Base-by-base conservation (phyloP, 306 rosid genomes). In the Quercus suber region DNA sequence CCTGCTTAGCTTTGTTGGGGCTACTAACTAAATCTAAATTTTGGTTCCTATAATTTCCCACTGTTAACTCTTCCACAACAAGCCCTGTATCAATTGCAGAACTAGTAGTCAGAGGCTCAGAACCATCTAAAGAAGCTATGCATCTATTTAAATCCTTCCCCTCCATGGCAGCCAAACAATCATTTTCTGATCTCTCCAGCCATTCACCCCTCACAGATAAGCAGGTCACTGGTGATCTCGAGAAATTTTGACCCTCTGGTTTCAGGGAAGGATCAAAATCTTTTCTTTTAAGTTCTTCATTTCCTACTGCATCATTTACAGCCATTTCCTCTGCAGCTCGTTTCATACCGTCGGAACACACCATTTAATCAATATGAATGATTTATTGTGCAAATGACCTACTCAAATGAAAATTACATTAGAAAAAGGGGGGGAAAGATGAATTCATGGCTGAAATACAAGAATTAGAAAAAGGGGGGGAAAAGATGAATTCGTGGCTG, bases 61-160 rank as follows among this genome's bases (percentile, higher is more conserved):
- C 71, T 69, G 73, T 59, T 15, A 87, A 87, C 37, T 87, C 85
- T 61, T 82, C 80, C 56, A 61, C 75, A 81, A 82, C 63, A 80
- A 63, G 80, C 56, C 82, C 76, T 31, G 78, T 74, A 71, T 78
- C 86, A 53, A 73, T 71, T 6, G 55, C 71, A 53, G 90, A 83
- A 80, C 82, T 79, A 76, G 83, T 35, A 69, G 81, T 61, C 67
- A 83, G 84, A 43, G 69, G 69, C 68, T 55, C 88, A 78, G 89
- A 85, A 71, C 80, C 89, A 79, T 82, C 82, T 18, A 81, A 55
- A 58, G 93, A 73, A 82, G 79, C 6, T 67, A 64, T 58, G 59
- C 81, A 65, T 68, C 82, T 80, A 74, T 21, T 80, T 52, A 83
- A 73, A 81, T 80, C 79, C 55, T 76, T 82, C 15, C 55, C 90